Percentiles rank a stretch among this genome's conserved stretches.
Evolutionary conservation across 805 yeast species (phyloP).

Genomic region (Teunomyces kruisii): DNA sequence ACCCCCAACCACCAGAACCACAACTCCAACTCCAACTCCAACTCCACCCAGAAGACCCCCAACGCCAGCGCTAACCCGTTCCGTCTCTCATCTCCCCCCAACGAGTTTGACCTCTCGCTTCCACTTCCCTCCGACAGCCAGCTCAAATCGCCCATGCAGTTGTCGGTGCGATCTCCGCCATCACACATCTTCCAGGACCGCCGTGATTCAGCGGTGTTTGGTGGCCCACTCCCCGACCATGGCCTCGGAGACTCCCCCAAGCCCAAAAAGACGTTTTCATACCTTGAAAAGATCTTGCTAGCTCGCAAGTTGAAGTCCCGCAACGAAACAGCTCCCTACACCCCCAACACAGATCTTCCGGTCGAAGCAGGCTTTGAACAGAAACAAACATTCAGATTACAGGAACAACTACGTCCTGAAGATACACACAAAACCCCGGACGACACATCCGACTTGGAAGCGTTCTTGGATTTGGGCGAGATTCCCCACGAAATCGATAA

Average conservation of each 20-base stretch:
- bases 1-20: not conserved
- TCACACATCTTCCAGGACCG: too few species aligned
- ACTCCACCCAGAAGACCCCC: too few species aligned
- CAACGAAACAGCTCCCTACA: not conserved
- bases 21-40: not conserved
- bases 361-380: not conserved
- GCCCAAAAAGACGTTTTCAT: constrained; percentile 11
- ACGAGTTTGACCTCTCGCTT: constrained; percentile 5
- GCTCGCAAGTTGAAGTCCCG: constrained; percentile 2
- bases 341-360: not conserved
- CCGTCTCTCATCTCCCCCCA: not conserved
- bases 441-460: not conserved
- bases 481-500: not conserved
- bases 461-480: not conserved
- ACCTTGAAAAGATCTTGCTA: constrained; percentile 12
- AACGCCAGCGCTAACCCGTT: not conserved
- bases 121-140: not conserved
- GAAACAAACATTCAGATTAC: not conserved
- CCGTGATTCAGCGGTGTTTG: too few species aligned
- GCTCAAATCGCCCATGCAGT: not conserved
- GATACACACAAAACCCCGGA: not conserved
- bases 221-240: not conserved
- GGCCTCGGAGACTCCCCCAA: not conserved
- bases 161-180: not conserved
- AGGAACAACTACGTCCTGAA: not conserved